These are phyloP conservation scores for Urochloa ruziziensis DNA, from an alignment of 176 grass and related monocot species.

Conservation along the genomic window DNA sequence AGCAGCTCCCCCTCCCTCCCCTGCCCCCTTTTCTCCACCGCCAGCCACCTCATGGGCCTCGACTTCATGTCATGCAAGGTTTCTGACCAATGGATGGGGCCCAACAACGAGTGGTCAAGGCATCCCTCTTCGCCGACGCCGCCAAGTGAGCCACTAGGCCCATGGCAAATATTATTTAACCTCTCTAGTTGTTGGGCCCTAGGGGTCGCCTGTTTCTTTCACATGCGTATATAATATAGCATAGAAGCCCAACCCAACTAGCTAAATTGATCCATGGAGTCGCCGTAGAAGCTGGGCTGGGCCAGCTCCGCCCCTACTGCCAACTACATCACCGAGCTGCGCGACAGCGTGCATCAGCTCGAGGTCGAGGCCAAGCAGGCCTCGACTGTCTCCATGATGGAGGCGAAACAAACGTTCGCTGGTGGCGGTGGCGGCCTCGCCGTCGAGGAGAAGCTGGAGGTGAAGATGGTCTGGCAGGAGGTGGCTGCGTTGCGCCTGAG, in stretches of 20 bases:
- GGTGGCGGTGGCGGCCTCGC: not conserved
- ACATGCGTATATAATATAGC: too few relatives aligned
- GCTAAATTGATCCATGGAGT: too few relatives aligned
- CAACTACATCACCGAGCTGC: slow-evolving; percentile 44
- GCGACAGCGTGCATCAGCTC: slow-evolving; percentile 2
- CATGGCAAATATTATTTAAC: too few relatives aligned
- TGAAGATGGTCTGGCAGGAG: slow-evolving; percentile 16
- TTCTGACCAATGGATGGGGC: not conserved
- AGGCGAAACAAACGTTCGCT: not conserved
- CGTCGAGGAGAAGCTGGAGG: not conserved
- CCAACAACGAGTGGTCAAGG: slow-evolving; percentile 30
- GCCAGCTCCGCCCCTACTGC: too few relatives aligned
- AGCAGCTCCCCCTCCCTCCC: not conserved
- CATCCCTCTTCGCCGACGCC: slow-evolving; percentile 47
- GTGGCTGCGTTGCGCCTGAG: slow-evolving; percentile 3
- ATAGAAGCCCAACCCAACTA: too few relatives aligned
- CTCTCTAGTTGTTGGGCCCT: too few relatives aligned
- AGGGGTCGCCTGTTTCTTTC: too few relatives aligned
- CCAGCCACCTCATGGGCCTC: not conserved
- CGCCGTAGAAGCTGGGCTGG: too few relatives aligned
- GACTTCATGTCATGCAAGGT: not conserved
- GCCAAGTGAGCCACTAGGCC: too few relatives aligned
- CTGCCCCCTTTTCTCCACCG: not conserved
- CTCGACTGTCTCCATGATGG: not conserved
- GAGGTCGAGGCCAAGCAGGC: slow-evolving; percentile 15